Conservation (phyloP, 2,329 filamentous ascomycete genomes). For the Diplodia scrobiculata region DNA sequence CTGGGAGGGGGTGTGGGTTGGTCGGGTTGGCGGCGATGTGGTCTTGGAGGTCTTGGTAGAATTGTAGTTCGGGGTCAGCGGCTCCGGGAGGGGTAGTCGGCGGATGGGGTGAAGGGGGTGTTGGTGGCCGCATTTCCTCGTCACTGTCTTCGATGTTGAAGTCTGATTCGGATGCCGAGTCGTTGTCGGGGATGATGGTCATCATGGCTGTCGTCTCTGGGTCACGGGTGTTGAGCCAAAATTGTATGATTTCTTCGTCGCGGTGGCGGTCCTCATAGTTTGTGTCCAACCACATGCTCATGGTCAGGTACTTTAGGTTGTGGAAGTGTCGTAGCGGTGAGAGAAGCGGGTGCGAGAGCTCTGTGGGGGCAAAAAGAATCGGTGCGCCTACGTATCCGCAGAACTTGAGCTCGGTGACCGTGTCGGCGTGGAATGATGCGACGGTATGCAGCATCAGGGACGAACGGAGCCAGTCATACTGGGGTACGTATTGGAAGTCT, state of each 20-base stretch:
- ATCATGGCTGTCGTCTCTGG: slow-evolving; percentile 45
- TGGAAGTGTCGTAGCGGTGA: slow-evolving; percentile 48
- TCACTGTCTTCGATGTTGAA: slow-evolving; percentile 13
- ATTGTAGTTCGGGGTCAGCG: slow-evolving; percentile 15
- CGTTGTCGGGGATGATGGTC: slow-evolving; percentile 32
- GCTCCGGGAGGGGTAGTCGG: slow-evolving; percentile 2
- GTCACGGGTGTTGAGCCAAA: slow-evolving; percentile 48
- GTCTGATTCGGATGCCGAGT: background rate
- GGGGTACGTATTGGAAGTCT: slow-evolving; percentile 41
- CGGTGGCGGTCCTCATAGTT: slow-evolving; percentile 44
- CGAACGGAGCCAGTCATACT: slow-evolving; percentile 47
- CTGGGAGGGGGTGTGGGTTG: background rate
- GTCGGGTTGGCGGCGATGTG: slow-evolving; percentile 1
- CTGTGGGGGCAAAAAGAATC: slow-evolving; percentile 44
- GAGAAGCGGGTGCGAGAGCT: slow-evolving; percentile 46
- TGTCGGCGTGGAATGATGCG: slow-evolving; percentile 46
- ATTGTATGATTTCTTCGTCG: slow-evolving; percentile 50
- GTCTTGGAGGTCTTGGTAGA: slow-evolving; percentile 4
- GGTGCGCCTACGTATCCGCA: slow-evolving; percentile 52
- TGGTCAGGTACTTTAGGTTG: slow-evolving; percentile 46
- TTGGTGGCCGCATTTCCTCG: slow-evolving; percentile 30
- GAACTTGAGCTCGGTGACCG: slow-evolving; percentile 51
- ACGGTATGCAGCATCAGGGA: slow-evolving; percentile 49
- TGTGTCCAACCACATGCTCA: slow-evolving; percentile 50
- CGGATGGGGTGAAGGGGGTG: background rate